These are phyloP conservation scores for Encephalitozoon hellem DNA, from an alignment of 371 early-diverging fungal species.

Conservation along the genomic window DNA sequence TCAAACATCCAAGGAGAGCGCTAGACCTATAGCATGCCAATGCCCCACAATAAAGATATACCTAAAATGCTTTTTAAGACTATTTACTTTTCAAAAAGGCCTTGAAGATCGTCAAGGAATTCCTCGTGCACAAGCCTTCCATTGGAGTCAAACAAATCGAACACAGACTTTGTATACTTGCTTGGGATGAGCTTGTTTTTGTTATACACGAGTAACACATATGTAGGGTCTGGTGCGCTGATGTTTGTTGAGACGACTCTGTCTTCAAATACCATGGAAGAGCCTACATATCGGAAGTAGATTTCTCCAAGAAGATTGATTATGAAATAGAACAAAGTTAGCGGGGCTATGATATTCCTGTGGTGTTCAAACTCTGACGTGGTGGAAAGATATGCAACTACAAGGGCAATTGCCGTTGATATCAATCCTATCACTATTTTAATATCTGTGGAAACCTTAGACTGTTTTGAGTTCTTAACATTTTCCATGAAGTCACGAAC, in stretches of 20 bases:
- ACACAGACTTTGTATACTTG: conserved; percentile 43
- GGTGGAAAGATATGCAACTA: conserved; percentile 25
- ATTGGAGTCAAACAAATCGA: conserved; percentile 41
- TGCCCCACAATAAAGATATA: background rate
- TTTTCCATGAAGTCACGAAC: conserved; percentile 31
- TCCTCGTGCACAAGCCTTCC: conserved; percentile 34
- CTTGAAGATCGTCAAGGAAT: conserved; percentile 38
- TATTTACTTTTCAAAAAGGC: conserved; percentile 33
- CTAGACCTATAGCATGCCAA: too few relatives aligned
- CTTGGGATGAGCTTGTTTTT: conserved; percentile 11
- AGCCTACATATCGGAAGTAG: background rate
- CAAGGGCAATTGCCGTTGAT: conserved; percentile 8
- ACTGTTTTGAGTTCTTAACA: conserved; percentile 9
- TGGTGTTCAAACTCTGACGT: conserved; percentile 41
- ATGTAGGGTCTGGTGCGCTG: conserved; percentile 11
- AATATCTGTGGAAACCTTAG: conserved; percentile 29
- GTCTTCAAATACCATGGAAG: background rate
- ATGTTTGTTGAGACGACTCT: background rate
- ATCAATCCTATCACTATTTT: conserved; percentile 34
- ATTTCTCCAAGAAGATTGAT: conserved; percentile 33
- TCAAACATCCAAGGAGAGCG: too few relatives aligned
- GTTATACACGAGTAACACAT: conserved; percentile 31
- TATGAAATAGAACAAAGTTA: conserved; percentile 29
- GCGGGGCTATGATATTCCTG: background rate
- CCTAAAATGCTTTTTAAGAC: background rate